Conservation (phyloP, 257 asterid genomes). For the Vinca minor region DNA sequence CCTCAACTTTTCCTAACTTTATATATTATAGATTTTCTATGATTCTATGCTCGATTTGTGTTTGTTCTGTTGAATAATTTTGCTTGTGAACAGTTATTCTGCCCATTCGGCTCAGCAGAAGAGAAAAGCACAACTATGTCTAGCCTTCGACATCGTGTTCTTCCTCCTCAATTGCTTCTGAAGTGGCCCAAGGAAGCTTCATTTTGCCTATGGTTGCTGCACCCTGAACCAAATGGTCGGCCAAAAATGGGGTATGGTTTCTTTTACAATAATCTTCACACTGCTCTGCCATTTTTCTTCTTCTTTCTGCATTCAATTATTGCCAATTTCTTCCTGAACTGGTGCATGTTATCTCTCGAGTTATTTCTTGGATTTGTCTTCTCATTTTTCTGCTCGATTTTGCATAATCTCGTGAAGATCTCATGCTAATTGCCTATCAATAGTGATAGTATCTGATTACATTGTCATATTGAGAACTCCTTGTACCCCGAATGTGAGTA, state of each 20-base stretch:
- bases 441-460: background rate
- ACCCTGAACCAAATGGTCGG: constrained; percentile 78
- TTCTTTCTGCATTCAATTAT: too few relatives aligned
- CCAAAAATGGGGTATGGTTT: constrained; percentile 65
- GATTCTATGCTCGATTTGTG: too few relatives aligned
- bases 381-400: background rate
- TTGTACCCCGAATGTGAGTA: too few relatives aligned
- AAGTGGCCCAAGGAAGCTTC: constrained; percentile 99
- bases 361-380: background rate
- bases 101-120: constrained; percentile 55
- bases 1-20: background rate
- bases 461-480: too few relatives aligned
- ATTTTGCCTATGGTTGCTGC: constrained; percentile 91
- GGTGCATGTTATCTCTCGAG: too few relatives aligned
- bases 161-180: constrained; percentile 87
- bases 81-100: constrained; percentile 59
- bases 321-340: too few relatives aligned
- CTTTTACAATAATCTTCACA: too few relatives aligned
- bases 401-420: background rate
- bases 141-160: constrained; percentile 78
- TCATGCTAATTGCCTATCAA: background rate
- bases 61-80: constrained; percentile 17
- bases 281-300: too few relatives aligned
- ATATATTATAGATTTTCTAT: background rate
- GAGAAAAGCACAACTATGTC: constrained; percentile 75